phyloP scores from a whole-genome alignment of 768 basidiomycete species.

The Hortiboletus campestris region DNA sequence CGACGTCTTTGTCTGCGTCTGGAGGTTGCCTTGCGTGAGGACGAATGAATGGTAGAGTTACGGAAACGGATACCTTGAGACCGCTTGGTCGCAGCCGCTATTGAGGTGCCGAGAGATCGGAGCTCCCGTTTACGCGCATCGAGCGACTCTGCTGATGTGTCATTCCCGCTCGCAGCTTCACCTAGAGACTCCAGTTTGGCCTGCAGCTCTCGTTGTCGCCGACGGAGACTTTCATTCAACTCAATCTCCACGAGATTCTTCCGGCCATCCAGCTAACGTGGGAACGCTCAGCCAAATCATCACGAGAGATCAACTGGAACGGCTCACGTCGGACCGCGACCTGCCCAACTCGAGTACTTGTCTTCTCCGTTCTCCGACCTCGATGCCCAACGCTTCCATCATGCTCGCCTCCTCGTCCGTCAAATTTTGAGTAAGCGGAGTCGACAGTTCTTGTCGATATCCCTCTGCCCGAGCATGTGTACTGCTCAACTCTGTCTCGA shows the following conservation, averaged over 20 bases:
- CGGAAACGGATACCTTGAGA: constrained; percentile 47
- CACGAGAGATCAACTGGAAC: background rate
- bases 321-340: constrained; percentile 65
- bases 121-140: constrained; percentile 71
- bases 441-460: constrained; percentile 66
- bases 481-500: constrained; percentile 66
- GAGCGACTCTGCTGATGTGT: constrained; percentile 62
- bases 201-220: constrained; percentile 76
- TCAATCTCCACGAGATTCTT: constrained; percentile 90
- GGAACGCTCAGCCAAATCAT: background rate
- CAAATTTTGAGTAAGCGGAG: constrained; percentile 72
- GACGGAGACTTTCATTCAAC: constrained; percentile 81
- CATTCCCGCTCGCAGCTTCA: constrained; percentile 54
- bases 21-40: constrained; percentile 24
- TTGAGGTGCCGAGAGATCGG: constrained; percentile 59
- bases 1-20: constrained; percentile 72
- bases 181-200: constrained; percentile 74
- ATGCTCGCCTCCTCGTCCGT: constrained; percentile 66
- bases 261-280: constrained; percentile 51
- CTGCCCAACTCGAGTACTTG: constrained; percentile 66
- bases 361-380: constrained; percentile 74
- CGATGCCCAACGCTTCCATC: constrained; percentile 67
- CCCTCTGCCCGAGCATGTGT: constrained; percentile 63
- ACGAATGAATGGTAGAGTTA: background rate
- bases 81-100: constrained; percentile 60